These are phyloP conservation scores for Dendrocalamus sinicus DNA, from an alignment of 176 grass and related monocot genomes.

Conservation along the genomic window DNA sequence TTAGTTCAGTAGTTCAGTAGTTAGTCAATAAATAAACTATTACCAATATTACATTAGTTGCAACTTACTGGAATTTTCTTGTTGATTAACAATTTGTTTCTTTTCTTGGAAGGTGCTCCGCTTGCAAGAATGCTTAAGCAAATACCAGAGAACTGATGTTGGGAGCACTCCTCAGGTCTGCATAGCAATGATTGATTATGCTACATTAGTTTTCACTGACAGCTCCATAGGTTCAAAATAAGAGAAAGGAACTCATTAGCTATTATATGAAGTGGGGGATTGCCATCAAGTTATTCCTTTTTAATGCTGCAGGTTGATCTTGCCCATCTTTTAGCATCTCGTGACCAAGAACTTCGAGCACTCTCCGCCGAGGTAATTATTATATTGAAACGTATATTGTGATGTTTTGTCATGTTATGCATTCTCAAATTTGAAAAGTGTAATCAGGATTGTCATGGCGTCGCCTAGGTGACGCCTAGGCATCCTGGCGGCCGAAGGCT, in stretches of 20 bases:
- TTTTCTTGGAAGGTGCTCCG: slow-evolving; percentile 77
- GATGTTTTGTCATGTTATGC: neutral
- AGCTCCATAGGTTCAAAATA: neutral
- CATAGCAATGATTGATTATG: neutral
- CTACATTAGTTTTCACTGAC: slow-evolving; percentile 9
- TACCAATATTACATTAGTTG: slow-evolving; percentile 9
- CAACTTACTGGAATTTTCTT: neutral
- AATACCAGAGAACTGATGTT: slow-evolving; percentile 93
- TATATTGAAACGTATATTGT: slow-evolving; percentile 24
- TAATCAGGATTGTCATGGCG: too few relatives aligned
- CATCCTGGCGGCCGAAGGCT: too few relatives aligned
- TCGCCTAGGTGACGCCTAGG: too few relatives aligned
- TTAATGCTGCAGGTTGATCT: slow-evolving; percentile 82
- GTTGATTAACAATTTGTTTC: neutral
- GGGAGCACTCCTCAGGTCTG: slow-evolving; percentile 84
- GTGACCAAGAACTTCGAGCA: slow-evolving; percentile 97
- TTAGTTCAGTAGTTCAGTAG: slow-evolving; percentile 6
- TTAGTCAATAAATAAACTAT: slow-evolving; percentile 23
- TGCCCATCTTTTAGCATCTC: slow-evolving; percentile 90
- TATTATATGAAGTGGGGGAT: slow-evolving; percentile 35
- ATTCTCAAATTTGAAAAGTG: slow-evolving; percentile 4
- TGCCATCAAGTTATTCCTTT: slow-evolving; percentile 9
- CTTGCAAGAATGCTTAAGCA: slow-evolving; percentile 95
- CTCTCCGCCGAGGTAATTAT: slow-evolving; percentile 83
- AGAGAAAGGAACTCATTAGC: neutral